Evolutionary conservation across 2,329 filamentous ascomycete genomes (phyloP).

Genomic region (Ceratocystis alfenasii): DNA sequence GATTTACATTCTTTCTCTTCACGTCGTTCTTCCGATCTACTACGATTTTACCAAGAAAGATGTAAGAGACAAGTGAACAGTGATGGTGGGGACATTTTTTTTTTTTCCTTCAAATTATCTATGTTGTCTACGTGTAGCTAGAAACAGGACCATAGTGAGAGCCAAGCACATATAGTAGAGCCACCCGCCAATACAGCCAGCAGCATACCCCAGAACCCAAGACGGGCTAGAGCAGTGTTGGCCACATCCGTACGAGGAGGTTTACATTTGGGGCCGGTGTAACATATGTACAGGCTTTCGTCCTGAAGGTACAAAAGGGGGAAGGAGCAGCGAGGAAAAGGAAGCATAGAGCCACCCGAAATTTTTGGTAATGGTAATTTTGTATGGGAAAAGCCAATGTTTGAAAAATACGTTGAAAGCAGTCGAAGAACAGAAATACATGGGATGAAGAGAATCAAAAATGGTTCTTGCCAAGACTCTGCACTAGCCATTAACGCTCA

Average conservation of each 20-base stretch:
- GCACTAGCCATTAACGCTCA: background rate
- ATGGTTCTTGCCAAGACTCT: background rate
- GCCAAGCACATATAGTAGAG: background rate
- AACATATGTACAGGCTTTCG: too few relatives aligned
- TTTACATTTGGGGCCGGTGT: background rate
- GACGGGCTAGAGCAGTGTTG: background rate
- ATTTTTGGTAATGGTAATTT: background rate
- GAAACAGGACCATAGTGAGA: background rate
- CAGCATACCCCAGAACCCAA: background rate
- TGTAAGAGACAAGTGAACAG: too few relatives aligned
- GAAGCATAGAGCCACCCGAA: background rate
- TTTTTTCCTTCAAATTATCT: background rate
- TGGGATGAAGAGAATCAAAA: slow-evolving; percentile 1
- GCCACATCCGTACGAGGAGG: background rate
- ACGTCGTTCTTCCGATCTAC: too few relatives aligned
- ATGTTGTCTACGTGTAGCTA: too few relatives aligned
- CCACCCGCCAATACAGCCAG: background rate
- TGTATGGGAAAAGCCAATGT: too few relatives aligned
- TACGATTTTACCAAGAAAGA: too few relatives aligned
- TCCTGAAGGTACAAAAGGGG: background rate
- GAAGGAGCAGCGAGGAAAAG: background rate
- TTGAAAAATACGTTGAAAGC: too few relatives aligned
- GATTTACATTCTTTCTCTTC: too few relatives aligned
- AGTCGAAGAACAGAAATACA: slow-evolving; percentile 3
- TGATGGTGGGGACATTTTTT: too few relatives aligned